Conservation (phyloP, 2,329 filamentous ascomycete species). For the Pseudogymnoascus sp. region DNA sequence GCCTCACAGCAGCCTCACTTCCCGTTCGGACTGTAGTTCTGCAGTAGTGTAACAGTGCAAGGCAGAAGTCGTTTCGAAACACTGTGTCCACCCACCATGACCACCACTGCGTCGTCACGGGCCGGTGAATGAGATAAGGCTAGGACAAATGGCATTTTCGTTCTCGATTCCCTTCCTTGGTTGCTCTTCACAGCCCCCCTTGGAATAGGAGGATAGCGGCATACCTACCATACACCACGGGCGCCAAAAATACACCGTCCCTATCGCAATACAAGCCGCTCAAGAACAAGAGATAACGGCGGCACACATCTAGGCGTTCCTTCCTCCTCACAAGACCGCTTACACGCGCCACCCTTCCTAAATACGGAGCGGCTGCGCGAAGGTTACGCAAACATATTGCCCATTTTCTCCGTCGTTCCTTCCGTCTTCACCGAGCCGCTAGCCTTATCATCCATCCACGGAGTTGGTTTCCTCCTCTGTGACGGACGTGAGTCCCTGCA, state of each 20-base stretch:
- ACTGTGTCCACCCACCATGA: background rate
- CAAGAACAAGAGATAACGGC: background rate
- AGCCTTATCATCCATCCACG: background rate
- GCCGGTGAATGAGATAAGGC: background rate
- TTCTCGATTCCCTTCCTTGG: background rate
- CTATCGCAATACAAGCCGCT: background rate
- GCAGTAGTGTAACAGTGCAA: background rate
- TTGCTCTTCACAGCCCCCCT: background rate
- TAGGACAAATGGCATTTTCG: background rate
- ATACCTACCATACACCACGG: background rate
- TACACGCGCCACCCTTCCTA: background rate
- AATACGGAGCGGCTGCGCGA: background rate
- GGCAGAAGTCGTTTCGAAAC: background rate
- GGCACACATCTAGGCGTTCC: background rate
- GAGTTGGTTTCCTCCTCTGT: background rate
- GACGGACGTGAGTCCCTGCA: background rate
- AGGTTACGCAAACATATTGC: background rate
- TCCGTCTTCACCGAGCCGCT: background rate
- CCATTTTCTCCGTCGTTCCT: background rate
- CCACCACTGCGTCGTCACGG: background rate
- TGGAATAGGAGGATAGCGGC: background rate
- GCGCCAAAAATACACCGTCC: background rate
- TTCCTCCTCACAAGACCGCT: background rate
- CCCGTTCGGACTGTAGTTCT: background rate
- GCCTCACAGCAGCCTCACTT: conserved; percentile 3